Evolutionary conservation across 441 rosid genomes (phyloP), one percentile per base, ranked within the genome.

Genomic region (Biscutella laevigata): DNA sequence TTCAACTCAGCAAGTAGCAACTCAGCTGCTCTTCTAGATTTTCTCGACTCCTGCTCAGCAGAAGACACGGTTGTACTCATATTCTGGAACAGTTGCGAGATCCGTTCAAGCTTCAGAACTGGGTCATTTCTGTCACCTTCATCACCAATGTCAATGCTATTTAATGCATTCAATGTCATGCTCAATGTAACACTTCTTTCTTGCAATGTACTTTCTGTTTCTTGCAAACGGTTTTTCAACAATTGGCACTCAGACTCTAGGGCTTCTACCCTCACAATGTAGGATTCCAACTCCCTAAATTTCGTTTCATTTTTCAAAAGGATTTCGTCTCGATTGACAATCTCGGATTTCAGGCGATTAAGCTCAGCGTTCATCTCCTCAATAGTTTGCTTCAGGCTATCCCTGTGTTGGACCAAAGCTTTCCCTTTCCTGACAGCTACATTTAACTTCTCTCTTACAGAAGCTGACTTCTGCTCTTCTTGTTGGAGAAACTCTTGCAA

Each of bases 341-440:
- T 72, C 80, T 87, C 92, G 10, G 84, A 78, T 70, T 84, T 88
- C 70, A 86, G 55, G 49, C 24, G 77, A 66, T 70, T 83, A 69
- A 84, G 62, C 71, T 90, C 94, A 11, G 53, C 9, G 49, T 54
- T 82, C 83, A 79, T 69, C 74, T 67, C 87, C 75, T 88, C 95
- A 61, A 84, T 72, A 41, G 77, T 77, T 76, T 84, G 90, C 64
- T 90, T 86, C 74, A 90, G 73, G 65, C 74, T 65, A 74, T 94
- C 97, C 60, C 92, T 86, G 43, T 76, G 84, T 67, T 90, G 98
- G 75, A 94, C 95, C 80, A 94, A 75, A 15, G 82, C 81, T 73
- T 94, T 94, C 56, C 99, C 98, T 84, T 94, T 94, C 68, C 95
- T 77, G 67, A 94, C 97, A 37, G 98, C 99, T 68, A 88, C 81